Conservation (phyloP, 176 grass and related monocot genomes). For the Aegilops speltoides region DNA sequence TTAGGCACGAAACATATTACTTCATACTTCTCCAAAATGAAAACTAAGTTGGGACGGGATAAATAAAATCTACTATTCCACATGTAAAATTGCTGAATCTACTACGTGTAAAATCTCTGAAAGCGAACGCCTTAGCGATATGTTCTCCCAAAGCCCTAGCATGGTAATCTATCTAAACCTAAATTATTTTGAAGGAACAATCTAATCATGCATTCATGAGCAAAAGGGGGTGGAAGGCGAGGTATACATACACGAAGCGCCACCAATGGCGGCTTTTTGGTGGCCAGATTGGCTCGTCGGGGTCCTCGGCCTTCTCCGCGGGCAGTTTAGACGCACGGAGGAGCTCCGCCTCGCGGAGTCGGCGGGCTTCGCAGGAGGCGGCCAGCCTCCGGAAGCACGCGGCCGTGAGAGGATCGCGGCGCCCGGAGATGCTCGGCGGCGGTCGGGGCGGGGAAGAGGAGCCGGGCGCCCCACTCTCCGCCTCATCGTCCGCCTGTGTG, state of each 20-base stretch:
- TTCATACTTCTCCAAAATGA: background rate
- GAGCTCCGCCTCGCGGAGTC: background rate
- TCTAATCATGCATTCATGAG: too few relatives aligned
- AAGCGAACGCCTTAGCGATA: too few relatives aligned
- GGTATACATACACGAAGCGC: constrained; percentile 12
- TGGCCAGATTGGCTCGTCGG: background rate
- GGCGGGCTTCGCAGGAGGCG: background rate
- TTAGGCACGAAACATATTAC: background rate
- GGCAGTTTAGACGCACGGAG: background rate
- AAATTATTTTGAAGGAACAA: too few relatives aligned
- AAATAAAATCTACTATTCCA: background rate
- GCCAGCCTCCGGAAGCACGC: constrained; percentile 23
- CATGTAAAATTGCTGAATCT: background rate
- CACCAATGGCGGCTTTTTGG: constrained; percentile 11
- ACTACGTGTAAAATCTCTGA: too few relatives aligned
- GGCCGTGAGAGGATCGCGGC: background rate
- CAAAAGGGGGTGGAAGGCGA: background rate
- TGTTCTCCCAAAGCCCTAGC: too few relatives aligned
- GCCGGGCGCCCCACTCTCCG: background rate
- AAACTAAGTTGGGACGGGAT: background rate
- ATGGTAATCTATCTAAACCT: too few relatives aligned
- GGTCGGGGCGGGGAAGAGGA: background rate
- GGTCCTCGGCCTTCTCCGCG: background rate
- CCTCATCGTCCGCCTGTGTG: background rate
- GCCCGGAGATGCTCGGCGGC: background rate